Base-by-base conservation (phyloP, 2,329 filamentous ascomycete species). In the Trichoderma cornu-damae region DNA sequence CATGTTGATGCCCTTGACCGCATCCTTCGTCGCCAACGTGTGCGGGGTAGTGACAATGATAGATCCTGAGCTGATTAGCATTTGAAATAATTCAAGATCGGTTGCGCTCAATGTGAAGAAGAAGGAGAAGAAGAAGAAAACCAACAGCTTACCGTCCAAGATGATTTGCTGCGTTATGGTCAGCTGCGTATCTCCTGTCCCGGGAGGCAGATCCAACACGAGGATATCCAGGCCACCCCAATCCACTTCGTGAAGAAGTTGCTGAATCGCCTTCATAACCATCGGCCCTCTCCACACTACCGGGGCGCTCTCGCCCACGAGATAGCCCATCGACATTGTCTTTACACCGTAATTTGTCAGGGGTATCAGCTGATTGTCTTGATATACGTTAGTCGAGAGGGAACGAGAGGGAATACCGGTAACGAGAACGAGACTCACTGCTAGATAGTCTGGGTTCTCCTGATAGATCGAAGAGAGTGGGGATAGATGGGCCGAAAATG, bases 291-390 rank as follows among this genome's bases (percentile, higher is more conserved):
- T 85, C 94, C 94, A 99, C 30, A 94, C 92, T 14, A 99, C 88
- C 0, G 92, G 90, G 4, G 89, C 88, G 9, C 85, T 81, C 62
- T 90, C 86, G 18, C 83, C 83, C 1, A 96, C 85, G 1, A 99
- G 80, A 63, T 96, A 97, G 49, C 94, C 94, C 89, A 99, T 97
- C 0, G 92, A 96, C 94, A 99, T 99, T 55, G 91, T 95, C 73
- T 95, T 95, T 57, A 99, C 82, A 38, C 94, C 94, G 75, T 97
- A 97, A 69, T 96, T 96, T 20, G 89, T 91, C 22, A 99, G 75
- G 0, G 94, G 94, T 1, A 97, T 68, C 3, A 99, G 80, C 66
- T 91, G 86, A 66, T 92, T 91, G 64, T 88, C 84, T 89, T 61
- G 14, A 12, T 32, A 7, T 26, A 7, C 42, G 52, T 67, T 4